phyloP scores from a whole-genome alignment of 2,329 filamentous ascomycete genomes.

The Colletotrichum chrysophilum region DNA sequence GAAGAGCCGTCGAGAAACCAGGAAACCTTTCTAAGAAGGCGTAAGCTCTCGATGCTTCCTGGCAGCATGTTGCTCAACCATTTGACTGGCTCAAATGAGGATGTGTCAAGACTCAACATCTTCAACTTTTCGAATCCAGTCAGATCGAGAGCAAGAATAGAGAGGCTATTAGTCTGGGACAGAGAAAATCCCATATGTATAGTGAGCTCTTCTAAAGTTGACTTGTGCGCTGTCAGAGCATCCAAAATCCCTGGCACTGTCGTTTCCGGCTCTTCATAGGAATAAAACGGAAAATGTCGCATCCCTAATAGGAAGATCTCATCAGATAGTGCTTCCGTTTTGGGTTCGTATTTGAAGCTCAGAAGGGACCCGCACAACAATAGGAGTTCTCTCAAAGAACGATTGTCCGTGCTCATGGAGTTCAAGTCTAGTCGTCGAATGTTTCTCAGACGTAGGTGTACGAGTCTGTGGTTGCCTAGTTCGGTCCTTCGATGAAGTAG shows the following conservation, averaged over 20 bases:
- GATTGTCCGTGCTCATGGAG: fast-evolving
- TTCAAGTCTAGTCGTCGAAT: neutral
- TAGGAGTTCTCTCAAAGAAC: fast-evolving
- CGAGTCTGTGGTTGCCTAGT: too few relatives aligned
- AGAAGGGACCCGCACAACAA: neutral
- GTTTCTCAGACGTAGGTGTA: neutral
- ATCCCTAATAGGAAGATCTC: too few relatives aligned
- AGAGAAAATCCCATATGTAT: neutral
- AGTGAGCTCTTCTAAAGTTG: neutral
- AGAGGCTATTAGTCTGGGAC: neutral
- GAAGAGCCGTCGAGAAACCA: neutral
- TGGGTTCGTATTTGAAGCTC: neutral
- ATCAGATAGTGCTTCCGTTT: too few relatives aligned
- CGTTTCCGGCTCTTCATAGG: too few relatives aligned
- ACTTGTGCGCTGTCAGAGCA: fast-evolving
- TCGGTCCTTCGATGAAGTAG: too few relatives aligned
- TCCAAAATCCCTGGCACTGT: neutral
- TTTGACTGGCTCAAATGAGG: neutral
- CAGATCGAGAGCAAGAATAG: neutral
- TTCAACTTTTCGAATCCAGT: neutral
- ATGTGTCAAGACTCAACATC: neutral
- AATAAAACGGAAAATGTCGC: too few relatives aligned
- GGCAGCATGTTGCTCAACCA: neutral
- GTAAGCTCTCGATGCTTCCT: neutral
- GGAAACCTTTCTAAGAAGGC: neutral